Conservation (phyloP, 2,329 filamentous ascomycete genomes). For the Daldinia eschscholtzii region DNA sequence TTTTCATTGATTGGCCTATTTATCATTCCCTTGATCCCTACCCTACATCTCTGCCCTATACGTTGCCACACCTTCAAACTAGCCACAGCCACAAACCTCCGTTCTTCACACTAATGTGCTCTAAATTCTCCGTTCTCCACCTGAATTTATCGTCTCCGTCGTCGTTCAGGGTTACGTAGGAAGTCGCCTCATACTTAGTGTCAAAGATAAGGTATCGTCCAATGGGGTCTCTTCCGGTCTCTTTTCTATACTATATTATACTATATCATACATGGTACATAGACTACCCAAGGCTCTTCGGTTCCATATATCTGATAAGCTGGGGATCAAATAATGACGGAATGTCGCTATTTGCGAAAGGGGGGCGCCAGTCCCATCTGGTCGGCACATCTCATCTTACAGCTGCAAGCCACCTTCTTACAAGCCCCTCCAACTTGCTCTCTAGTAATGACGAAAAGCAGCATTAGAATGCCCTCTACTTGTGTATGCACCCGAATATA, state of each 20-base stretch:
- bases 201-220: conserved; percentile 1
- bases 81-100: conserved; percentile 20
- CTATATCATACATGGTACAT: neutral
- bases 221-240: conserved; percentile 7
- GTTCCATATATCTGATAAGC: conserved; percentile 12
- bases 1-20: conserved; percentile 22
- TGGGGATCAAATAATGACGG: conserved; percentile 14
- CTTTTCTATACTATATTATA: neutral
- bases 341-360: conserved; percentile 13
- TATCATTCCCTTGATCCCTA: neutral
- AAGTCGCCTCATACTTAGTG: conserved; percentile 18
- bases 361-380: conserved; percentile 24
- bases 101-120: neutral
- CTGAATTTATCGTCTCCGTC: conserved; percentile 25
- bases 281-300: neutral
- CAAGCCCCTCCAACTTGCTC: conserved; percentile 23
- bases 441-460: conserved; percentile 10
- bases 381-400: conserved; percentile 35
- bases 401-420: conserved; percentile 39
- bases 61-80: conserved; percentile 30
- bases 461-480: neutral
- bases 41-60: conserved; percentile 3
- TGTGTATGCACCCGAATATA: conserved; percentile 15
- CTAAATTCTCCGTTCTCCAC: conserved; percentile 3
- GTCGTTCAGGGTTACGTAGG: conserved; percentile 22